A percentile compares a stretch with the other conserved stretches of the same genome.
phyloP scores from a whole-genome alignment of 148 eudicot species.

The Limonium bicolor region DNA sequence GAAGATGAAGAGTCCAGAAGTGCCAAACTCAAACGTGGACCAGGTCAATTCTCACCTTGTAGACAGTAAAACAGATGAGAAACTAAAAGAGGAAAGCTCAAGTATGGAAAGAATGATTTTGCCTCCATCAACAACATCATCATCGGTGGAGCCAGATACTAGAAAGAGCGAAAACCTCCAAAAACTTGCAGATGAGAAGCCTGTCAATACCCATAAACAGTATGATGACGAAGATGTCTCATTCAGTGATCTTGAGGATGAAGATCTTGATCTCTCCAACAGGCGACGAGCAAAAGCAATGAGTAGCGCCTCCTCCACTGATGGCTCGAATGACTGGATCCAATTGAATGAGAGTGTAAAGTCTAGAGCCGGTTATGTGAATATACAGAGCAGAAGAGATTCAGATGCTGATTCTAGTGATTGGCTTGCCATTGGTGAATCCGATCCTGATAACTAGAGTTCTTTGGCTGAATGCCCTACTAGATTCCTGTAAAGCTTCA shows the following conservation, averaged over 20 bases:
- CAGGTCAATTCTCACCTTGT: constrained; percentile 8
- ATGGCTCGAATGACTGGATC: constrained; percentile 40
- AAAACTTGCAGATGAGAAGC: constrained; percentile 7
- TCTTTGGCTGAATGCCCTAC: constrained; percentile 1
- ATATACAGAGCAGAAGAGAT: neutral
- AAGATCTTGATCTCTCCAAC: constrained; percentile 22
- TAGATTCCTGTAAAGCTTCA: neutral
- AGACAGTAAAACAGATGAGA: constrained; percentile 4
- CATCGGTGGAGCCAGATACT: constrained; percentile 7
- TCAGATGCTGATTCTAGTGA: constrained; percentile 22
- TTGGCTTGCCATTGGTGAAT: constrained; percentile 59
- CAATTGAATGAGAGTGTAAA: constrained; percentile 11
- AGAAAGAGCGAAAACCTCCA: constrained; percentile 1
- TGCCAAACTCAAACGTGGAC: constrained; percentile 16
- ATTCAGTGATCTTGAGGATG: constrained; percentile 70
- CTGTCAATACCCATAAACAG: constrained; percentile 8
- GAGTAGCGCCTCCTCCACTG: constrained; percentile 18
- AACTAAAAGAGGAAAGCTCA: constrained; percentile 4
- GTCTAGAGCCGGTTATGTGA: constrained; percentile 2
- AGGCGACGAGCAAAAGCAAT: constrained; percentile 13
- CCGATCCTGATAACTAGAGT: constrained; percentile 30
- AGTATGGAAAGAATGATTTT: constrained; percentile 2
- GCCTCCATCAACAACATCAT: constrained; percentile 2
- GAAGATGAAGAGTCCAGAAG: constrained; percentile 16
- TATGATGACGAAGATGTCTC: constrained; percentile 44